A percentile compares a stretch with the other conserved stretches of the same genome.
Evolutionary conservation across 2,329 filamentous ascomycete species (phyloP).

Genomic region (Xylaria sp.): DNA sequence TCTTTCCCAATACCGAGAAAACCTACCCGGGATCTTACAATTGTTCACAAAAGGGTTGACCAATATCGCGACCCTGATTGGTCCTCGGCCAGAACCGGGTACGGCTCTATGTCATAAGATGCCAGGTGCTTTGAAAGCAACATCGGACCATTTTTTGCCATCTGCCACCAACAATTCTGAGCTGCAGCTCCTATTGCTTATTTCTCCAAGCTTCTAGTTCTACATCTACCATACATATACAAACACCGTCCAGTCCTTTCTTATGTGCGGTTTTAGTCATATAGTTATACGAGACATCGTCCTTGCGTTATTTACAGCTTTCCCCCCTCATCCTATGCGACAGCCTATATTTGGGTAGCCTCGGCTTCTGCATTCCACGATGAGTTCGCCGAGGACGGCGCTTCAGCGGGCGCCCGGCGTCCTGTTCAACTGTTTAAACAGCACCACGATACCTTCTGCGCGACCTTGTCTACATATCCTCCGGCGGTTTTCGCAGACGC

Average conservation of each 20-base stretch:
- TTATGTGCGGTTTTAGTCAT: background rate
- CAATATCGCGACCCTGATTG: conserved; percentile 50
- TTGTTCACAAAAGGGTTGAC: conserved; percentile 39
- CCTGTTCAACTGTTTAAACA: conserved; percentile 43
- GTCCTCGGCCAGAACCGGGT: conserved; percentile 49
- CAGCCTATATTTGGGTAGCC: conserved; percentile 4
- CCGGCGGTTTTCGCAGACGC: conserved; percentile 55
- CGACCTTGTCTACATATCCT: conserved; percentile 53
- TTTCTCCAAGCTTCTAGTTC: background rate
- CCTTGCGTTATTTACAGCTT: conserved; percentile 18
- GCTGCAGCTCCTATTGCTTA: conserved; percentile 4
- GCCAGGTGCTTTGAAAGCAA: conserved; percentile 37
- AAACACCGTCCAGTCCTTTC: background rate
- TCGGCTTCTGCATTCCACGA: conserved; percentile 40
- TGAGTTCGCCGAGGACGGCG: conserved; percentile 55
- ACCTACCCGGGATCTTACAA: background rate
- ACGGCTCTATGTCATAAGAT: conserved; percentile 47
- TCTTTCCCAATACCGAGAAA: background rate
- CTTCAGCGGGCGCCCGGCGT: conserved; percentile 48
- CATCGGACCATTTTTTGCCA: conserved; percentile 47
- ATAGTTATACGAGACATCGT: background rate
- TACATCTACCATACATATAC: background rate
- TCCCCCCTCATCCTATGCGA: conserved; percentile 15
- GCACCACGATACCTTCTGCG: conserved; percentile 53
- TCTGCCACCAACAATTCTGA: conserved; percentile 22